Evolutionary conservation across 495 filamentous ascomycete species (phyloP).

Genomic region (Aspergillus hancockii): DNA sequence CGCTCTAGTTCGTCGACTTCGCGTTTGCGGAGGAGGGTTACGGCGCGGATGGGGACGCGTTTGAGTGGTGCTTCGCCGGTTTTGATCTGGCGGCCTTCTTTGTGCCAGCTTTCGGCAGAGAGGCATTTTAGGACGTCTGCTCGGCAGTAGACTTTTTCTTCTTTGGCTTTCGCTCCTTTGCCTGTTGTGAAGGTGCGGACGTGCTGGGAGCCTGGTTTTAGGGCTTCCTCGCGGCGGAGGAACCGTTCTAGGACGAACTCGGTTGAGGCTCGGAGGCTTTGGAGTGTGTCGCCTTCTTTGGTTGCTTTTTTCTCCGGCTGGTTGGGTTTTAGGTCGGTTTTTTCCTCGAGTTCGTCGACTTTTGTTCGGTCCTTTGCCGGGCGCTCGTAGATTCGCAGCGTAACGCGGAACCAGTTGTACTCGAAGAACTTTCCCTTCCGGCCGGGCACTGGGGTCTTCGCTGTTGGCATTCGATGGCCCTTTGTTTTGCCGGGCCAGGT

Average conservation of each 20-base stretch:
- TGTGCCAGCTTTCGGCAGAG: conserved; percentile 95
- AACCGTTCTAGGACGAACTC: conserved; percentile 87
- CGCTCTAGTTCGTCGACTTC: conserved; percentile 83
- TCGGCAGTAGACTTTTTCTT: conserved; percentile 80
- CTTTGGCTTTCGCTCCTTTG: conserved; percentile 65
- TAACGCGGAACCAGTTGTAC: conserved; percentile 83
- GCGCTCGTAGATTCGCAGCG: conserved; percentile 73
- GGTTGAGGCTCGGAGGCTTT: conserved; percentile 81
- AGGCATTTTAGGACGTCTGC: conserved; percentile 82
- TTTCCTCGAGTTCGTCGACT: conserved; percentile 76
- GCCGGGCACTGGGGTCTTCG: conserved; percentile 79
- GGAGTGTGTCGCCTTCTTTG: conserved; percentile 75
- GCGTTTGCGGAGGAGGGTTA: conserved; percentile 83
- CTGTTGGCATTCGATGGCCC: conserved; percentile 71
- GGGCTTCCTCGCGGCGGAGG: conserved; percentile 87
- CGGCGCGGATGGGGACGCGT: conserved; percentile 83
- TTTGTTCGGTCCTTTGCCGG: conserved; percentile 58
- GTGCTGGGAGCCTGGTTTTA: conserved; percentile 65
- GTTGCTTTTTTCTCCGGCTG: conserved; percentile 67
- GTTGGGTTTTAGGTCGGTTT: conserved; percentile 68
- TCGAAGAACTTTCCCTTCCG: conserved; percentile 69
- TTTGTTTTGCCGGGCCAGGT: conserved; percentile 90
- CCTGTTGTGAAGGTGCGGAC: conserved; percentile 73
- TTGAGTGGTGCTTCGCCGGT: conserved; percentile 76
- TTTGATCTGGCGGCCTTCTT: conserved; percentile 80